These are phyloP conservation scores for Cydonia oblonga DNA, from an alignment of 331 rosid genomes.

Conservation along the genomic window DNA sequence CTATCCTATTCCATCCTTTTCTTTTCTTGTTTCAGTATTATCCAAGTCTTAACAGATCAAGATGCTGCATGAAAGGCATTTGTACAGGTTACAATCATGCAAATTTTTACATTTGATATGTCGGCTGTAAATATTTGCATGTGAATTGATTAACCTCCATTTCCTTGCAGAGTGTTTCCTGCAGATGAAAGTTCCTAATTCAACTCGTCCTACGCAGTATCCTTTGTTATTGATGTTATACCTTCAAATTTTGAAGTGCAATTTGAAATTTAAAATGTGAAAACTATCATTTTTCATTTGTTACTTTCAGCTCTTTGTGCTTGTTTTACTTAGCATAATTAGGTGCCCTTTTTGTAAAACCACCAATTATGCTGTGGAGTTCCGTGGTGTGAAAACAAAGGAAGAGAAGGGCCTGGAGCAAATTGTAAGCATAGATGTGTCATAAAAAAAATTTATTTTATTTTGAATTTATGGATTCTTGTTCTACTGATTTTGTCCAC, in stretches of 20 bases:
- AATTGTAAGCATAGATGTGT: constrained; percentile 48
- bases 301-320: constrained; percentile 1
- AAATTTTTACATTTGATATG: constrained; percentile 3
- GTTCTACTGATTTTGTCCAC: not conserved
- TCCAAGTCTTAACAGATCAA: constrained; percentile 97
- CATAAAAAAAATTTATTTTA: not conserved
- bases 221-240: constrained; percentile 33
- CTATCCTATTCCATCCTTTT: constrained; percentile 5
- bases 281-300: not conserved
- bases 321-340: constrained; percentile 43
- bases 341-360: constrained; percentile 96
- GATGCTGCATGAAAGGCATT: constrained; percentile 96
- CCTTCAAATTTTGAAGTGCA: constrained; percentile 6
- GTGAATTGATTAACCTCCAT: constrained; percentile 25
- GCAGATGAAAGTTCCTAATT: constrained; percentile 99
- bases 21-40: constrained; percentile 45
- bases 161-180: constrained; percentile 73
- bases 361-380: constrained; percentile 89
- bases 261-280: not conserved
- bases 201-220: constrained; percentile 98
- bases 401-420: constrained; percentile 92
- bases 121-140: not conserved
- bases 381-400: constrained; percentile 87
- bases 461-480: not conserved
- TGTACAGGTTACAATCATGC: constrained; percentile 63